Evolutionary conservation across 2,329 filamentous ascomycete species (phyloP).

Genomic region (Phaeosphaeriaceae sp.): DNA sequence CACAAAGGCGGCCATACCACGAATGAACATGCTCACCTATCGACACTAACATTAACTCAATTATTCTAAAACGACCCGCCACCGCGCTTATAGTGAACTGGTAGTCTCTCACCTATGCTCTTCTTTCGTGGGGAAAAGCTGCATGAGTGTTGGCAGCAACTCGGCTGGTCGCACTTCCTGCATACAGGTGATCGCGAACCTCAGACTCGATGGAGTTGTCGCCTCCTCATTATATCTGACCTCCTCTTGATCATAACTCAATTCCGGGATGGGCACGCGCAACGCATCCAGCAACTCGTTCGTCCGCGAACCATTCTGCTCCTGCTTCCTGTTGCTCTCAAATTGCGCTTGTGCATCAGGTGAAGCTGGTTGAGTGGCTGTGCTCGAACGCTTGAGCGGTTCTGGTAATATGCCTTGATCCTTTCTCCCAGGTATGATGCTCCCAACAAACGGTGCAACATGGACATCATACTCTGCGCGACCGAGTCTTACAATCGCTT

Average conservation of each 20-base stretch:
- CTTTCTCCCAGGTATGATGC: conserved; percentile 17
- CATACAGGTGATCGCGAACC: conserved; percentile 8
- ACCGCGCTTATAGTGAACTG: too few species aligned
- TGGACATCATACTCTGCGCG: conserved; percentile 9
- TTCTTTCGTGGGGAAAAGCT: too few species aligned
- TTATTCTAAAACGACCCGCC: too few species aligned
- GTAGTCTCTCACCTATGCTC: too few species aligned
- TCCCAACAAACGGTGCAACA: conserved; percentile 23
- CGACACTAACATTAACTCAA: too few species aligned
- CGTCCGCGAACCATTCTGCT: neutral
- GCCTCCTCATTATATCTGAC: neutral
- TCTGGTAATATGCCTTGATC: conserved; percentile 6
- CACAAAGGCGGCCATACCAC: too few species aligned
- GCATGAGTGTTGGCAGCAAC: too few species aligned
- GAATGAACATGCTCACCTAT: too few species aligned
- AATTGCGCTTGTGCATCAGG: too few species aligned
- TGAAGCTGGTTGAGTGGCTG: neutral
- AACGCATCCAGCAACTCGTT: conserved; percentile 19
- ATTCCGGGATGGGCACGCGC: conserved; percentile 1
- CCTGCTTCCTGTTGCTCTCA: neutral
- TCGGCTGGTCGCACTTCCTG: neutral
- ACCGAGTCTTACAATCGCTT: conserved; percentile 4
- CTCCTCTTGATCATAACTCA: neutral
- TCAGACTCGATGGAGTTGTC: conserved; percentile 12
- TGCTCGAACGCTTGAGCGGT: neutral